These are phyloP conservation scores for Clonostachys byssicola DNA, from an alignment of 2,329 filamentous ascomycete species.

Conservation along the genomic window DNA sequence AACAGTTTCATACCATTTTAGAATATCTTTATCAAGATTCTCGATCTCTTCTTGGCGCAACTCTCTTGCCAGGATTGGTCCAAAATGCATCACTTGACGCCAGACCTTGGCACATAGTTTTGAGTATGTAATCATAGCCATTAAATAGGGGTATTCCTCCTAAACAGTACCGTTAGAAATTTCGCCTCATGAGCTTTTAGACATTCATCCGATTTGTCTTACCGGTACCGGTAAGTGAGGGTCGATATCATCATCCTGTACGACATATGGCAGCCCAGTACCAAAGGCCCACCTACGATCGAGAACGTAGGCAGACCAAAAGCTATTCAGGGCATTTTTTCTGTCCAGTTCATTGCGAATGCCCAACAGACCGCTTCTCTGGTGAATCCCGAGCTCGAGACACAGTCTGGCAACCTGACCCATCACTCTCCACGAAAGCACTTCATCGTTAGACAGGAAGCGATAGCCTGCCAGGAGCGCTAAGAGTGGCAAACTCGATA, in stretches of 20 bases:
- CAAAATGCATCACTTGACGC: slow-evolving; percentile 70
- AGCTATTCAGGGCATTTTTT: slow-evolving; percentile 64
- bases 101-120: slow-evolving; percentile 83
- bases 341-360: slow-evolving; percentile 68
- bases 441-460: slow-evolving; percentile 82
- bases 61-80: slow-evolving; percentile 55
- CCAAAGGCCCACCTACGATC: slow-evolving; percentile 86
- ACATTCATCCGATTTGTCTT: slow-evolving; percentile 19
- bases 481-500: slow-evolving; percentile 44
- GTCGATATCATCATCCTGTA: slow-evolving; percentile 85
- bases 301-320: slow-evolving; percentile 83
- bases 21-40: slow-evolving; percentile 75
- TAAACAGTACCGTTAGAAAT: slow-evolving; percentile 16
- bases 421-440: slow-evolving; percentile 81
- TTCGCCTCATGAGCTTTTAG: not conserved
- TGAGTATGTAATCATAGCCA: slow-evolving; percentile 81
- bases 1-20: slow-evolving; percentile 81
- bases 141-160: slow-evolving; percentile 65
- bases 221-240: slow-evolving; percentile 75
- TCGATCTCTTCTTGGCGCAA: slow-evolving; percentile 72
- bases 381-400: slow-evolving; percentile 78
- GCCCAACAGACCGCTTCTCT: slow-evolving; percentile 66
- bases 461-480: slow-evolving; percentile 61
- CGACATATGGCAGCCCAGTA: slow-evolving; percentile 81
- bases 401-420: slow-evolving; percentile 79